A percentile compares a stretch with the other conserved stretches of the same genome.
These are phyloP conservation scores for Trichoderma pleuroti DNA, from an alignment of 2,329 filamentous ascomycete species.

Conservation along the genomic window DNA sequence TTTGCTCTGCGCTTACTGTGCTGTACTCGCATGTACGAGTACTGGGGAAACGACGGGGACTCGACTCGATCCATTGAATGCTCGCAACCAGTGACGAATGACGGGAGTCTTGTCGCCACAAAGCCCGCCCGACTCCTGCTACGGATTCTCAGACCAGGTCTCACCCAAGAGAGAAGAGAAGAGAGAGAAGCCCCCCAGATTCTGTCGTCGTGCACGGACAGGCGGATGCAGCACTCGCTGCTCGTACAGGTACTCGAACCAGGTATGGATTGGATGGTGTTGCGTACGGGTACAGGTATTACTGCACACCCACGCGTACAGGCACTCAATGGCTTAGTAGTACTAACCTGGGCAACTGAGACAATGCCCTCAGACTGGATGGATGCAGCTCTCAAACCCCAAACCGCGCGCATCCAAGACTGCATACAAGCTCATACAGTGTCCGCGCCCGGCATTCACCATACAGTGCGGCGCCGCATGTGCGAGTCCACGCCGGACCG, in stretches of 20 bases:
- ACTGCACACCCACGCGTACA: background rate
- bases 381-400: background rate
- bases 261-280: no score
- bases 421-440: background rate
- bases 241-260: background rate
- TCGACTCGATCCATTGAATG: no score
- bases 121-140: background rate
- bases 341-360: background rate
- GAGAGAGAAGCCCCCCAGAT: background rate
- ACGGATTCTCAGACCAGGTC: background rate
- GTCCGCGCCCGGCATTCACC: background rate
- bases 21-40: no score
- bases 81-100: no score
- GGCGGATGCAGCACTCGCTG: background rate
- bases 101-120: background rate
- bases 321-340: background rate
- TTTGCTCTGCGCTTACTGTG: no score
- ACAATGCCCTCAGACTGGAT: background rate
- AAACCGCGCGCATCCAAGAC: constrained; percentile 3
- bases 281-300: background rate
- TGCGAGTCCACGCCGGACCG: background rate
- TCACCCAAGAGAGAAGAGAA: background rate
- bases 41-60: no score
- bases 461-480: background rate
- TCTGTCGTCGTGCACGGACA: background rate